Evolutionary conservation across 129 eudicot genomes (phyloP), one percentile per base, ranked within the genome.

Genomic region (Scalesia atractyloides): DNA sequence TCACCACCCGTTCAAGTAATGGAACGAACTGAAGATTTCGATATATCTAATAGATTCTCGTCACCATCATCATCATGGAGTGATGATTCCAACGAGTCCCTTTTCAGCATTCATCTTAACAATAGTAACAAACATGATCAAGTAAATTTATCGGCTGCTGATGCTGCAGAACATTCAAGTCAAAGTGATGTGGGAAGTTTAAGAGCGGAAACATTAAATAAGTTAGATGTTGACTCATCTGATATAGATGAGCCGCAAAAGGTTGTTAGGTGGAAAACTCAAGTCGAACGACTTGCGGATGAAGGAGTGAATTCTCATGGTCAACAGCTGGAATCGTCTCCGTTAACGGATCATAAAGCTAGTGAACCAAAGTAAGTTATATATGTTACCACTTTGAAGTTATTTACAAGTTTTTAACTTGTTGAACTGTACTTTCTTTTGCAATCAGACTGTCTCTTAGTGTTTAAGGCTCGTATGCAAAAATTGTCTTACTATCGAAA

Each of bases 1-100:
- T 81, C 58, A 9, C 98, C 96, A 10, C 73, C 90, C 7, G n/a
- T 70, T 68, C 98, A 92, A 81, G 75, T 82, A 44, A 92, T 92
- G 96, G 88, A 83, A 60, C 82, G 86, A 73, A 24, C 69, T 9
- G 89, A 50, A 26, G 84, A 37, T 63, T 36, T 81, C 41, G 84
- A 37, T 63, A 19, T 79, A 77, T 53, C 41, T 20, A 69, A 57
- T 24, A 68, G 67, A 71, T 57, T 80, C 11, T 62, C 86, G 0
- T 53, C 84, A 1, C 56, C 88, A 41, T 64, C 54, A 47, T 53
- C 84, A 1, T 59, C 85, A 43, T 88, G 96, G 96, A 92, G 98
- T 68, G 66, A 72, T 63, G 73, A 77, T 70, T 92, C 98, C 5
- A 77, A 77, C 13, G 98, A 92, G 7, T 92, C 96, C 5, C 79